These are phyloP conservation scores for Lactifluus volemus DNA, from an alignment of 768 basidiomycete species.

Conservation along the genomic window DNA sequence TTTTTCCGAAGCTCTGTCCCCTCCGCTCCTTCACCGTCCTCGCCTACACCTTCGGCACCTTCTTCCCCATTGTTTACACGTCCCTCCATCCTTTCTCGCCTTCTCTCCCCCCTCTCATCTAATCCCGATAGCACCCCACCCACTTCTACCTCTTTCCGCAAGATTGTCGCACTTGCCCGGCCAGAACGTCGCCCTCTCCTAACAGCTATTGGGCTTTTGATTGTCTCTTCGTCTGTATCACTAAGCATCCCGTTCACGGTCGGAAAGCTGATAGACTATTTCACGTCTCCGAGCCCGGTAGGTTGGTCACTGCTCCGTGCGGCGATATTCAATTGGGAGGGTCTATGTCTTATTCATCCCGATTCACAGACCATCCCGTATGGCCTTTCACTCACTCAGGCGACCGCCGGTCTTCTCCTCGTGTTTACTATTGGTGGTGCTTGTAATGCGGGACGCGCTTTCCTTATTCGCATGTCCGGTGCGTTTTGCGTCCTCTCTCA, in stretches of 20 bases:
- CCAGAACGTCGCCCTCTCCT: conserved; percentile 74
- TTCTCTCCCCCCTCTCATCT: conserved; percentile 2
- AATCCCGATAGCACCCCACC: conserved; percentile 26
- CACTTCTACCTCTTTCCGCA: conserved; percentile 58
- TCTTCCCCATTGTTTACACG: neutral
- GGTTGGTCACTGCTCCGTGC: conserved; percentile 23
- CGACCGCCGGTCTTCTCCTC: conserved; percentile 61
- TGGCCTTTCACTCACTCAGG: conserved; percentile 70
- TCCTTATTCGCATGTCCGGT: conserved; percentile 84
- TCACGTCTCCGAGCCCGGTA: conserved; percentile 65
- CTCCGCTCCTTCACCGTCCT: neutral
- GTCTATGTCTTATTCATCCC: neutral
- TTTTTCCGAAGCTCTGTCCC: neutral
- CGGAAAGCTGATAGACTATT: conserved; percentile 92
- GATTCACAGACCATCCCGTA: conserved; percentile 46
- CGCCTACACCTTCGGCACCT: neutral
- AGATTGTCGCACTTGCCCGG: conserved; percentile 69
- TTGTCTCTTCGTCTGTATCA: conserved; percentile 84
- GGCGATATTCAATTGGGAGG: neutral
- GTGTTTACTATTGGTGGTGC: conserved; percentile 82
- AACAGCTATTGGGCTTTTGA: conserved; percentile 67
- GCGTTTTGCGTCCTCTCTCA: conserved; percentile 18
- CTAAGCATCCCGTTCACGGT: conserved; percentile 92
- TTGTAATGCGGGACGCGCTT: conserved; percentile 77
- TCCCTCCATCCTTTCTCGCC: conserved; percentile 10